Conservation (phyloP, 768 basidiomycete genomes). For the Trametes punicea region DNA sequence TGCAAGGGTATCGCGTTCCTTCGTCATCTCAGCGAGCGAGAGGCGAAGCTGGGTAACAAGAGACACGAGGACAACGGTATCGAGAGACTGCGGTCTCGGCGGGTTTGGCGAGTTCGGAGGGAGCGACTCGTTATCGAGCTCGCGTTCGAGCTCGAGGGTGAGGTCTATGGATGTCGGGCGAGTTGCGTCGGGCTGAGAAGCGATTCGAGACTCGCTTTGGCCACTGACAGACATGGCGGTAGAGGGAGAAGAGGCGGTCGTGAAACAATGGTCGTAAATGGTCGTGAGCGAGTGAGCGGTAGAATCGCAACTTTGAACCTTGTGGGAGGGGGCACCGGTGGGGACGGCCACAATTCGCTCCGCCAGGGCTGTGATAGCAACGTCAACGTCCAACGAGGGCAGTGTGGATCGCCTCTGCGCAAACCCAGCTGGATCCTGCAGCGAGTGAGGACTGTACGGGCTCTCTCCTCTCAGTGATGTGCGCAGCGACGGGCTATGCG, state of each 20-base stretch:
- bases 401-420: background rate
- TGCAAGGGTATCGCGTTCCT: conserved; percentile 69
- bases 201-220: conserved; percentile 17
- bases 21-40: conserved; percentile 59
- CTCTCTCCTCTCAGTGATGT: too few relatives aligned
- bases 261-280: conserved; percentile 12
- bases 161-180: conserved; percentile 66
- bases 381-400: conserved; percentile 19
- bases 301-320: conserved; percentile 1
- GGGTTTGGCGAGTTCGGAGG: conserved; percentile 39
- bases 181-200: conserved; percentile 24
- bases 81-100: conserved; percentile 51
- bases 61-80: conserved; percentile 72
- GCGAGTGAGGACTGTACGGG: background rate
- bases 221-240: conserved; percentile 19
- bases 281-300: conserved; percentile 2
- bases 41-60: conserved; percentile 71
- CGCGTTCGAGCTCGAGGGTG: conserved; percentile 73
- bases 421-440: background rate
- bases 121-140: conserved; percentile 64
- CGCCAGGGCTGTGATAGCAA: conserved; percentile 26
- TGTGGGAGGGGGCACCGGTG: background rate
- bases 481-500: background rate
- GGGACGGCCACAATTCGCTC: background rate
- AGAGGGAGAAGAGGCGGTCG: background rate